These are phyloP conservation scores for Neopestalotiopsis clavispora DNA, from an alignment of 2,329 filamentous ascomycete genomes.

Conservation along the genomic window DNA sequence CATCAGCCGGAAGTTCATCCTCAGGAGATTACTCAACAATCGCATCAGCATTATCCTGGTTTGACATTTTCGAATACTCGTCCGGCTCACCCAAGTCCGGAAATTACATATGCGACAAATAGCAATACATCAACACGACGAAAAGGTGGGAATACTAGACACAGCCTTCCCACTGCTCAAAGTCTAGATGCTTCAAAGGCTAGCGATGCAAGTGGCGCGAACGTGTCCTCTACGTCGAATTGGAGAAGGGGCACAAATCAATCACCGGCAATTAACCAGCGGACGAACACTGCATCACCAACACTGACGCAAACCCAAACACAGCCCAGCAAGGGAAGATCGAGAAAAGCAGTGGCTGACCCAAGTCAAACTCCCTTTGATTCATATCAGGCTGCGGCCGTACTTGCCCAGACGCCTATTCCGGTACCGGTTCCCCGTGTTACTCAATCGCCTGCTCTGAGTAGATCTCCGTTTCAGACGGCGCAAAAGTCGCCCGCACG, in stretches of 20 bases:
- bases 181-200: background rate
- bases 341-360: constrained; percentile 28
- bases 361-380: constrained; percentile 25
- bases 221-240: background rate
- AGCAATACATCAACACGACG: background rate
- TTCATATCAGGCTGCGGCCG: constrained; percentile 25
- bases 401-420: constrained; percentile 29
- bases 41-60: constrained; percentile 21
- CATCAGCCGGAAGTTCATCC: background rate
- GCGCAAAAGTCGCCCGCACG: constrained; percentile 21
- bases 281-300: constrained; percentile 25
- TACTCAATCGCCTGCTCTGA: constrained; percentile 35
- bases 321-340: constrained; percentile 27
- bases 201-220: background rate
- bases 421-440: constrained; percentile 28
- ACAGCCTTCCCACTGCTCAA: constrained; percentile 12
- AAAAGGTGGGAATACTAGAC: constrained; percentile 5
- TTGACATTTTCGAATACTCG: constrained; percentile 22
- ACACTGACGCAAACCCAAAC: constrained; percentile 25
- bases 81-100: constrained; percentile 20
- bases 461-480: constrained; percentile 33
- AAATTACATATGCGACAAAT: constrained; percentile 14
- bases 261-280: constrained; percentile 23
- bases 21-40: background rate
- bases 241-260: constrained; percentile 19